A percentile compares a stretch with the other conserved stretches of the same genome.
Conservation (phyloP, 345 rosid genomes). For the Heritiera fomes region DNA sequence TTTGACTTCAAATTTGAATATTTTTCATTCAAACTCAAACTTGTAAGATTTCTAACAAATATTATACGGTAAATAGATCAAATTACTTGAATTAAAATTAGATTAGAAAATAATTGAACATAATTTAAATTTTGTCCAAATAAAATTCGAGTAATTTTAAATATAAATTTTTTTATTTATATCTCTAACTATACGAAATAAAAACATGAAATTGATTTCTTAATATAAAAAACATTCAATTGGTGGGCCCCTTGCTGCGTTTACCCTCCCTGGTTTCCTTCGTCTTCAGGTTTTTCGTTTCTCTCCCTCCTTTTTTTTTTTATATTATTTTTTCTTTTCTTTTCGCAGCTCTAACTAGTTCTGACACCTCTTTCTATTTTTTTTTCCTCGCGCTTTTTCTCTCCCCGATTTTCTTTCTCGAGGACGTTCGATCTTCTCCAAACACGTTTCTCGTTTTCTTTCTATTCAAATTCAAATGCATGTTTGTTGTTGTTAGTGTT, state of each 20-base stretch:
- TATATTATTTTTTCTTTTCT: neutral
- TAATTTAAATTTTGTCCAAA: too few relatives aligned
- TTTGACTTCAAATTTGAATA: too few relatives aligned
- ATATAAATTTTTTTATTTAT: too few relatives aligned
- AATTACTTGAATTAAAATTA: too few relatives aligned
- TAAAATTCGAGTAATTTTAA: too few relatives aligned
- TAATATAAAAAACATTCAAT: neutral
- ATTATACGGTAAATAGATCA: too few relatives aligned
- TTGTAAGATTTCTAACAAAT: too few relatives aligned
- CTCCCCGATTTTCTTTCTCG: slow-evolving; percentile 12
- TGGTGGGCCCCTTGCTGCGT: neutral
- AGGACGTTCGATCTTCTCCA: neutral
- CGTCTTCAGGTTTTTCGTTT: neutral
- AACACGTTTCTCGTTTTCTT: neutral
- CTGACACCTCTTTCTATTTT: neutral
- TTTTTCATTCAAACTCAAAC: too few relatives aligned
- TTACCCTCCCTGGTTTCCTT: neutral
- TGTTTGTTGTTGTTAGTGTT: neutral
- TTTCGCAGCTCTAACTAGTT: neutral
- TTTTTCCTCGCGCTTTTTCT: slow-evolving; percentile 14
- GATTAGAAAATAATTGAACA: too few relatives aligned
- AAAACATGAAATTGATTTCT: neutral
- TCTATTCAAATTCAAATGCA: neutral
- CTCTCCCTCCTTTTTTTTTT: too few relatives aligned
- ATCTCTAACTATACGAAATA: too few relatives aligned